phyloP scores from a whole-genome alignment of 768 basidiomycete species.

The Daedalea quercina region DNA sequence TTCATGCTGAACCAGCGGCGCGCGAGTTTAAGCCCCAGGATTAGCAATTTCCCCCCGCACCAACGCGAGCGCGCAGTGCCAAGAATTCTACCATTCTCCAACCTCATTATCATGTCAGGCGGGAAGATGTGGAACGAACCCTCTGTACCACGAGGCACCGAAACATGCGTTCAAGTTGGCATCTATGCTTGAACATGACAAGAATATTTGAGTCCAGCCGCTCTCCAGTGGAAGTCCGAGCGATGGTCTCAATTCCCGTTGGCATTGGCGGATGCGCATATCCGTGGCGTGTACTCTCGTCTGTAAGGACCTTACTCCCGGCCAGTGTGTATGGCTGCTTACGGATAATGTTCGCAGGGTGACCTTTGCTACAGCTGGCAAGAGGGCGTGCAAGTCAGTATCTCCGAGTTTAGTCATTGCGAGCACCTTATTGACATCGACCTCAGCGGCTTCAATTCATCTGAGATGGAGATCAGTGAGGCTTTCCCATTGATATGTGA shows the following conservation, averaged over 20 bases:
- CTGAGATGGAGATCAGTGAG: constrained; percentile 12
- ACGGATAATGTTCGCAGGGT: constrained; percentile 9
- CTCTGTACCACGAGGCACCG: constrained; percentile 39
- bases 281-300: constrained; percentile 16
- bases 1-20: no score
- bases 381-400: constrained; percentile 22
- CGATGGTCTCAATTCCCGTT: constrained; percentile 13
- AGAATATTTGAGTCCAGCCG: constrained; percentile 31
- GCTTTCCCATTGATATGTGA: neutral
- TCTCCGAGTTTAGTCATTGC: neutral
- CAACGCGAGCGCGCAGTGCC: constrained; percentile 46
- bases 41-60: no score
- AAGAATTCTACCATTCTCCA: constrained; percentile 49
- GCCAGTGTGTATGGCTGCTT: neutral
- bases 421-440: neutral
- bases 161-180: no score
- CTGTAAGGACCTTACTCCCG: constrained; percentile 2
- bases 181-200: no score
- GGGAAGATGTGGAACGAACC: constrained; percentile 35
- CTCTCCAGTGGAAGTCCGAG: constrained; percentile 24
- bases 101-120: constrained; percentile 36
- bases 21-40: no score
- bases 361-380: constrained; percentile 23
- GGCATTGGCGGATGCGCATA: constrained; percentile 9
- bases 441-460: constrained; percentile 11